Conservation (phyloP, 257 asterid genomes). For the Verbascum thapsus region DNA sequence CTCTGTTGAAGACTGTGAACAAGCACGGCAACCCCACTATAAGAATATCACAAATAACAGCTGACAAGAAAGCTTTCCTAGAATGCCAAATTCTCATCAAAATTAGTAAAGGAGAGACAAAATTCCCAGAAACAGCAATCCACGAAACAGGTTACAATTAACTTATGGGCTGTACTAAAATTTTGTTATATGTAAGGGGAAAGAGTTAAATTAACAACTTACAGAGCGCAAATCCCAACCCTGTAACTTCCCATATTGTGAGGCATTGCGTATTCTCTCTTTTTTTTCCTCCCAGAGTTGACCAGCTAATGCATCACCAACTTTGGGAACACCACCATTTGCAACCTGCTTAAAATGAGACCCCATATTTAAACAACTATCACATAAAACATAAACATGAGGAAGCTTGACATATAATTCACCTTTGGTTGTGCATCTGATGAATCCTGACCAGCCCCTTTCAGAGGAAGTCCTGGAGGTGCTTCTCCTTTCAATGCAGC, state of each 20-base stretch:
- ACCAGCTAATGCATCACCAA: constrained; percentile 93
- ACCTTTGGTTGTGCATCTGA: constrained; percentile 90
- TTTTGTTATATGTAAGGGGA: constrained; percentile 5
- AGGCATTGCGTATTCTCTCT: constrained; percentile 92
- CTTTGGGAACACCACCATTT: constrained; percentile 78
- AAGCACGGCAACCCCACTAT: not conserved
- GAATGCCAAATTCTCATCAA: not conserved
- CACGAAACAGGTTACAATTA: constrained; percentile 16
- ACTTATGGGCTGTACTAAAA: not conserved
- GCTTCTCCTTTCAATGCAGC: constrained; percentile 99
- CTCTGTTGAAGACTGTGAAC: not conserved
- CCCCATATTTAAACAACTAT: constrained; percentile 26
- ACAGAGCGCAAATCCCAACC: constrained; percentile 99
- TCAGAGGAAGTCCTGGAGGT: constrained; percentile 97
- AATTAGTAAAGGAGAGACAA: constrained; percentile 10
- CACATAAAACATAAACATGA: constrained; percentile 20
- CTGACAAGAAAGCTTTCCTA: constrained; percentile 1
- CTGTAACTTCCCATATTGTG: constrained; percentile 74
- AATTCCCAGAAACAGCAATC: constrained; percentile 23
- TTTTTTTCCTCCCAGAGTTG: constrained; percentile 96
- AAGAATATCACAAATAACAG: not conserved
- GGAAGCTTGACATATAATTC: constrained; percentile 26
- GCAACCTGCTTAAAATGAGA: constrained; percentile 55
- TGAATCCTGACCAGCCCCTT: constrained; percentile 99
- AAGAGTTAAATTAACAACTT: constrained; percentile 44